These are phyloP conservation scores for Solanum hybrid DNA, from an alignment of 305 asterid species.

Conservation along the genomic window DNA sequence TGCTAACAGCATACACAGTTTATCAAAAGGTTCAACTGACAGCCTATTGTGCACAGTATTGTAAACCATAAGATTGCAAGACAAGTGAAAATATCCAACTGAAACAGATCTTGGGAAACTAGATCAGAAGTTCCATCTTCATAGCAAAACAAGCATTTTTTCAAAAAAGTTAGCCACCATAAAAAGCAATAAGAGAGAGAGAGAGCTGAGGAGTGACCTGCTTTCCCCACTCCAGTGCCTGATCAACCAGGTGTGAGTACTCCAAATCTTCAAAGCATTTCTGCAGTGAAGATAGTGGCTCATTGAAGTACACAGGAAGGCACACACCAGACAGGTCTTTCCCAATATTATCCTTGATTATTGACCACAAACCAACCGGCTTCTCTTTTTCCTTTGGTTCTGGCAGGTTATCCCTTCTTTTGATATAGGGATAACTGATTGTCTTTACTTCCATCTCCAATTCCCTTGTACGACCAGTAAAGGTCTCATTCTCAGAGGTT, in stretches of 20 bases:
- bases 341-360: constrained; percentile 96
- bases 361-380: constrained; percentile 93
- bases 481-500: constrained; percentile 46
- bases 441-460: constrained; percentile 42
- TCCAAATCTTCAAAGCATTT: constrained; percentile 98
- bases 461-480: constrained; percentile 47
- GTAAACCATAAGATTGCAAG: background rate
- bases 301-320: constrained; percentile 96
- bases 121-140: background rate
- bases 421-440: constrained; percentile 54
- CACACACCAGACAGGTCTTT: constrained; percentile 98
- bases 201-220: constrained; percentile 38
- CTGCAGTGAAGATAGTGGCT: constrained; percentile 93
- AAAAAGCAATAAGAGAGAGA: background rate
- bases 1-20: background rate
- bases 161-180: background rate
- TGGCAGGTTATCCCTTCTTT: constrained; percentile 75
- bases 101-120: background rate
- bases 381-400: constrained; percentile 95
- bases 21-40: background rate
- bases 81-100: background rate
- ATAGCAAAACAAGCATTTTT: background rate
- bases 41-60: background rate
- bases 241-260: constrained; percentile 85
- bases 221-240: constrained; percentile 87